Base-by-base conservation (phyloP, 2,329 filamentous ascomycete genomes). In the Phialocephala subalpina region DNA sequence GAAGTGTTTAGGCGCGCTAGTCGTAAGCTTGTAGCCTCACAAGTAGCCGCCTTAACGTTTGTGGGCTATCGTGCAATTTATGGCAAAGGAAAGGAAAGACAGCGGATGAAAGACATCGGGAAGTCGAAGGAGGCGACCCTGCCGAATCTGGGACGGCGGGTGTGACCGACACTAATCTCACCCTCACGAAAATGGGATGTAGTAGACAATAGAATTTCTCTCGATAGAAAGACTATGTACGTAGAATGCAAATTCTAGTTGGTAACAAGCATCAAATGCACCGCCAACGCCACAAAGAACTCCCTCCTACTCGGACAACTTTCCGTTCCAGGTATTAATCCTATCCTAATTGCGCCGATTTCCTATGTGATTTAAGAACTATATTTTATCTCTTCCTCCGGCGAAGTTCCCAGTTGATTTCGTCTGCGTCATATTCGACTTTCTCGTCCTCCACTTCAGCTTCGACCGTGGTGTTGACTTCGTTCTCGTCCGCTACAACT, bases 371-470 rank as follows among this genome's bases (percentile, higher is more conserved):
- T 29, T 9, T n/a, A 12, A 53, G n/a, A 14, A 18, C 9, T n/a
- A 9, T 29, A 47, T 40, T n/a, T 27, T 25, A 47, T 22, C 63
- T 67, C 58, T 66, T 67, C 63, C 67, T 68, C 55, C 72, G 52
- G 40, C 66, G 71, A 8, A 76, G 60, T 36, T 76, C 74, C 72
- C 70, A 75, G 45, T 69, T 72, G 9, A 65, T 20, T 53, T 73
- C 29, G 7, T 57, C 55, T 9, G 55, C 35, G n/a, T 57, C 55
- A 18, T 38, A 40, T 20, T 35, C 35, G 33, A 57, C 33, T 29
- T 40, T 29, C 3, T 57, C 55, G 16, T 40, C 29, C 18, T 57
- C 55, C 25, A 68, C 62, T 20, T 70, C 64, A 3, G 67, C 25
- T 16, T 71, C 56, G 25, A 62, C 63, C 7, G 66, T n/a, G 35